Evolutionary conservation across 2,329 filamentous ascomycete species (phyloP).

Genomic region (Graphium sp.): DNA sequence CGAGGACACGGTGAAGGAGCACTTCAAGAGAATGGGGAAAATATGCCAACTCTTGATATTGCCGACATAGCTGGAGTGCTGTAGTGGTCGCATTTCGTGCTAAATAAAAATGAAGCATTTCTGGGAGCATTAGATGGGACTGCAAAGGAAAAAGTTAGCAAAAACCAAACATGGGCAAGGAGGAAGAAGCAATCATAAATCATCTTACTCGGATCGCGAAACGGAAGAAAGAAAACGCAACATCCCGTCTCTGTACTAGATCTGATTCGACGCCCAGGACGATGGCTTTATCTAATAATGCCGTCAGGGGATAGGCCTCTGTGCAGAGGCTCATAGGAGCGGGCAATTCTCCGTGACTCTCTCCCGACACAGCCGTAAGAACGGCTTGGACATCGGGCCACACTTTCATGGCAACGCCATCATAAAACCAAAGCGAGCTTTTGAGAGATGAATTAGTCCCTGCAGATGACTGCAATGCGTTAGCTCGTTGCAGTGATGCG

Average conservation of each 20-base stretch:
- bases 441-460: conserved; percentile 26
- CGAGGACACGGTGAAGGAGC: conserved; percentile 78
- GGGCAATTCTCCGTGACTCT: conserved; percentile 53
- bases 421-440: conserved; percentile 90
- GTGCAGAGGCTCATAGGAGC: conserved; percentile 60
- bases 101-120: conserved; percentile 68
- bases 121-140: conserved; percentile 87
- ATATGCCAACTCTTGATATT: conserved; percentile 77
- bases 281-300: conserved; percentile 77
- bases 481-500: conserved; percentile 1
- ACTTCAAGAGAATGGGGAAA: conserved; percentile 89
- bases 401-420: conserved; percentile 67
- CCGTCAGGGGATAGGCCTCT: conserved; percentile 91
- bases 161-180: neutral
- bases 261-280: conserved; percentile 84
- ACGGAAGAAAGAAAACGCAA: conserved; percentile 79
- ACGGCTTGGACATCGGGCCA: conserved; percentile 86
- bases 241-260: conserved; percentile 79
- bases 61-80: conserved; percentile 65
- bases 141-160: conserved; percentile 15
- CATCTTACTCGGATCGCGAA: conserved; percentile 66
- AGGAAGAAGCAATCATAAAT: neutral
- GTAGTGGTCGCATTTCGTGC: conserved; percentile 60
- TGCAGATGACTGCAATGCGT: neutral
- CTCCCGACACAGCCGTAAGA: conserved; percentile 50